Evolutionary conservation across 306 rosid species (phyloP), one percentile per base, ranked within the genome.

Genomic region (Cicer bijugum): DNA sequence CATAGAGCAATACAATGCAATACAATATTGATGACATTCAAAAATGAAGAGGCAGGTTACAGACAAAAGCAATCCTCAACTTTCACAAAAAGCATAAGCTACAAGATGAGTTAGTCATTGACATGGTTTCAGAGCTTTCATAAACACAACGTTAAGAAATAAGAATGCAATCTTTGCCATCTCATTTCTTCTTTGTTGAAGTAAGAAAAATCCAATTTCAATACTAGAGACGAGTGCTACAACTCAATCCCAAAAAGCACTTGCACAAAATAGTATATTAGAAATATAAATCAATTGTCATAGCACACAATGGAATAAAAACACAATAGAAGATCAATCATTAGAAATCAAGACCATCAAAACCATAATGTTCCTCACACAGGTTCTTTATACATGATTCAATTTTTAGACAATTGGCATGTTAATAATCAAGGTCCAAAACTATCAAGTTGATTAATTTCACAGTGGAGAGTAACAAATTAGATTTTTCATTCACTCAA

Each of bases 41-140:
- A 46, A 59, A 57, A 40, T 9, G 69, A 51, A 68, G 59, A 35
- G 19, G 56, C 35, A 38, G 11, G 43, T 56, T 55, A 64, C 7
- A 53, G 43, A 64, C 50, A 71, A 71, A 52, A 43, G 11, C 14
- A 12, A 44, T 44, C 37, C 9, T 19, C 19, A 55, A n/a, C 38
- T 46, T 79, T 37, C 61, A 65, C 44, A 46, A 16, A 55, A 79
- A 53, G 28, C 55, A 35, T 45, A 72, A 33, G 45, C 43, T 37
- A 72, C 37, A 1, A 14, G 37, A 40, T 45, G 40, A 33, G 23
- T 42, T 33, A 4, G 6, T 52, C 72, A 63, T 45, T n/a, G 8
- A 63, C 35, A 53, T 12, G 11, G 10, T 37, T 52, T 65, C 45
- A 61, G n/a, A 55, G 17, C 17, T 40, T 40, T 33, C 23, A 52